These are phyloP conservation scores for Phaeophleospora eucalypticola DNA, from an alignment of 2,329 filamentous ascomycete species.

Conservation along the genomic window DNA sequence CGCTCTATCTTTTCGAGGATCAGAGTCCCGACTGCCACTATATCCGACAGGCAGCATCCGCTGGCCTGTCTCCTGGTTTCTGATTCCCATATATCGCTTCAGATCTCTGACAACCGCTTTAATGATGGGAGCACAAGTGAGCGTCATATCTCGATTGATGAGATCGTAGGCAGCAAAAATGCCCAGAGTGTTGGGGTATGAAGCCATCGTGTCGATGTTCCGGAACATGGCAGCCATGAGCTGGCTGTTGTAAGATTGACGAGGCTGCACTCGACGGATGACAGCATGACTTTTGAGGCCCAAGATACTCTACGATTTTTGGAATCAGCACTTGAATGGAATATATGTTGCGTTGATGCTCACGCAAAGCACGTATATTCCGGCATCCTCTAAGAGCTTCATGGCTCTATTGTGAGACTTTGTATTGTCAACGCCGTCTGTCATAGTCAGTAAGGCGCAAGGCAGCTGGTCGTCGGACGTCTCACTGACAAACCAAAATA, in stretches of 20 bases:
- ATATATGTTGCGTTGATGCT: neutral
- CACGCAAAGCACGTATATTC: slow-evolving; percentile 16
- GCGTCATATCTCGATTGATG: slow-evolving; percentile 6
- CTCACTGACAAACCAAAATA: slow-evolving; percentile 9
- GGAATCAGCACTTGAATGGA: neutral
- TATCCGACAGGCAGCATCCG: slow-evolving; percentile 17
- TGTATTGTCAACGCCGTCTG: slow-evolving; percentile 11
- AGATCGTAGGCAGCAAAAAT: slow-evolving; percentile 8
- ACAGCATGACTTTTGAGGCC: slow-evolving; percentile 1
- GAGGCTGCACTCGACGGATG: slow-evolving; percentile 10
- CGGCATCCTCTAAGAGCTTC: slow-evolving; percentile 16
- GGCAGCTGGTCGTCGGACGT: neutral
- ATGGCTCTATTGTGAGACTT: slow-evolving; percentile 14
- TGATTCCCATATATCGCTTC: slow-evolving; percentile 14
- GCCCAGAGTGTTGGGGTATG: slow-evolving; percentile 11
- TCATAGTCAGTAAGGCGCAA: neutral
- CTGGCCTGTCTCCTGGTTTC: slow-evolving; percentile 6
- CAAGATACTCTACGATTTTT: neutral
- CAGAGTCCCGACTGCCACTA: slow-evolving; percentile 2
- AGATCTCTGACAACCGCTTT: slow-evolving; percentile 16
- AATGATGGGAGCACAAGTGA: slow-evolving; percentile 12
- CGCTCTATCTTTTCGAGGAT: neutral
- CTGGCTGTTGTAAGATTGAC: slow-evolving; percentile 8
- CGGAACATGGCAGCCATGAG: slow-evolving; percentile 4
- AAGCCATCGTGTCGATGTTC: slow-evolving; percentile 9